Base-by-base conservation (phyloP, 2,329 filamentous ascomycete species). In the Penicillium decumbens region DNA sequence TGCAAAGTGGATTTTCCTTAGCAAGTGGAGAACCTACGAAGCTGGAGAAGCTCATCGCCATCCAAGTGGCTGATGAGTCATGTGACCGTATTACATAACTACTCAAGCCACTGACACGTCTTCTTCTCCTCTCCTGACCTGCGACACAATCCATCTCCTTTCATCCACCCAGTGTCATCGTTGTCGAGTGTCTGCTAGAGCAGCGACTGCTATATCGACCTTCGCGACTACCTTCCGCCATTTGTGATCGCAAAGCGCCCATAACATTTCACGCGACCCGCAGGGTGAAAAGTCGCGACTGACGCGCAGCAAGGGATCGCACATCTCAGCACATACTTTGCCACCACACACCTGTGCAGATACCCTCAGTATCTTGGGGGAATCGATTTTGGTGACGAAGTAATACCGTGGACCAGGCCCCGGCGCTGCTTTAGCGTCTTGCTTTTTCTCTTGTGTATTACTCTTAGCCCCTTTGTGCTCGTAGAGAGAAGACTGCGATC, bases 371-470 rank as follows among this genome's bases (percentile, higher is more conserved):
- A 3, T 24, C 46, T 60, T 58, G 53, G 52, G 47, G 56, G 50
- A 52, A 23, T 23, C 53, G 50, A 46, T 52, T 53, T 56, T 59
- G 54, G 55, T 59, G 56, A 61, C 56, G 54, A 60, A 69, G 65
- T 70, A 68, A 66, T 67, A 65, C 58, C 52, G 57, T 61, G 59
- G 61, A 58, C 57, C 50, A 59, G 59, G 59, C 60, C 58, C 57
- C 58, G 56, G 57, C 60, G 55, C 55, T 60, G 45, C 59, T 61
- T 55, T 62, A 55, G 59, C 58, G 60, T 65, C 64, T 65, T 63
- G 59, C 58, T 59, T 65, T 63, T 65, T 63, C 57, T 57, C 58
- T 65, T 67, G 61, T 68, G 69, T 72, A 70, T 71, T 69, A 65
- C 65, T 62, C 62, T 67, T 69, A 65, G 65, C 59, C 55, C 61